Conservation (phyloP, 2,329 filamentous ascomycete genomes). For the Aspergillus caelatus region DNA sequence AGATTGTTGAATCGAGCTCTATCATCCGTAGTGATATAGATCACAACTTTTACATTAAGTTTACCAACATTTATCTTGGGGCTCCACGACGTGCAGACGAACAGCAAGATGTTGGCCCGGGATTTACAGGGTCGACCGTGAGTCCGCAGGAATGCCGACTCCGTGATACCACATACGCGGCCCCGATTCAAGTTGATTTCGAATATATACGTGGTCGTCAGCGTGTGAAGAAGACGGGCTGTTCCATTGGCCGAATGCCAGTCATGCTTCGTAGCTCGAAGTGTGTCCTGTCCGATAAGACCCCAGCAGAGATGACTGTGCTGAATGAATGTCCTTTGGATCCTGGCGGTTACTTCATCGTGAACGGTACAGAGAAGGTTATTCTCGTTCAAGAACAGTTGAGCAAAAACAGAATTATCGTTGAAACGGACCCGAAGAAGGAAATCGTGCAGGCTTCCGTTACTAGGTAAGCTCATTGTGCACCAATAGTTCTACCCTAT, state of each 20-base stretch:
- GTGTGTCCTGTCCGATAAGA: slow-evolving; percentile 81
- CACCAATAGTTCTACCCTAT: background rate
- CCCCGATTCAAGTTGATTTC: slow-evolving; percentile 90
- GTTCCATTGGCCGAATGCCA: slow-evolving; percentile 86
- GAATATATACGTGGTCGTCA: slow-evolving; percentile 83
- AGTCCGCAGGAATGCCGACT: slow-evolving; percentile 96
- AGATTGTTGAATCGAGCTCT: slow-evolving; percentile 90
- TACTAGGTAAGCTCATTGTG: slow-evolving; percentile 57
- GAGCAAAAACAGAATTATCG: slow-evolving; percentile 98
- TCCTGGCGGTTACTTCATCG: slow-evolving; percentile 96
- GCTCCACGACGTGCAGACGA: slow-evolving; percentile 78
- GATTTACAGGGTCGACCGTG: slow-evolving; percentile 56
- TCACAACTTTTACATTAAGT: slow-evolving; percentile 88
- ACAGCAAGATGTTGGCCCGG: slow-evolving; percentile 56
- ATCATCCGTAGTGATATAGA: slow-evolving; percentile 90
- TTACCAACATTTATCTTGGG: slow-evolving; percentile 86
- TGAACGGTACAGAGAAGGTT: slow-evolving; percentile 97
- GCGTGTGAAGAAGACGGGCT: slow-evolving; percentile 70
- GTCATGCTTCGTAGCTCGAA: slow-evolving; percentile 97
- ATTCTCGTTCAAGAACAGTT: slow-evolving; percentile 98
- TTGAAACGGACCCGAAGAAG: slow-evolving; percentile 90
- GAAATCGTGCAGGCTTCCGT: slow-evolving; percentile 93
- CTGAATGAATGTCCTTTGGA: slow-evolving; percentile 96
- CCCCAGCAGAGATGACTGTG: slow-evolving; percentile 82
- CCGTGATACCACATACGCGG: slow-evolving; percentile 96